Evolutionary conservation across 352 stramenopile genomes (phyloP), one percentile per base, ranked within the genome.

Genomic region (Globisporangium acanthophoron): DNA sequence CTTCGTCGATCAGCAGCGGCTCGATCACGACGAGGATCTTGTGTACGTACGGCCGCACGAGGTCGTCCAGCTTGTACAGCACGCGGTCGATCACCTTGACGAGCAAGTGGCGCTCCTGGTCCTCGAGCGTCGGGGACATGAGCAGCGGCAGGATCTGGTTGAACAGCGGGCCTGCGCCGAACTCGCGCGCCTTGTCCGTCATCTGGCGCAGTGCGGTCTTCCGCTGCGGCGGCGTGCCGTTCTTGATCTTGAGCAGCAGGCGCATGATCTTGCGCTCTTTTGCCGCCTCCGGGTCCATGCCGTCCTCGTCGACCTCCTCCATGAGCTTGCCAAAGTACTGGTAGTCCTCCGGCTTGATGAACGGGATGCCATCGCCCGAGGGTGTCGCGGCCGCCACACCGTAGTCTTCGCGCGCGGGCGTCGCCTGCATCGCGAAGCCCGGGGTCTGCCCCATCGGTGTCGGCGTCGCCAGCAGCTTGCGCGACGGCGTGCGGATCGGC

Each of bases 81-180:
- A 99, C 85, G 43, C 97, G 96, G 70, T 99, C 97, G 64, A 99
- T 99, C 16, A 99, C 97, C 71, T 99, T 99, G 29, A 99, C 97
- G 13, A 99, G 78, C 63, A 99, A 87, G 65, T 99, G 97, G 3
- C 97, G 84, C 66, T 99, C 97, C 69, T 99, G 97, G 74, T 99
- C 97, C 67, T 99, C 97, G 5, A 99, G 78, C 18, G 96, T 98
- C 13, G 96, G 97, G 16, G 93, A 98, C 97, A 99, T 99, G 16
- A 99, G 79, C 58, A 99, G 72, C 5, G 97, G 97, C 54, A 99
- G 76, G 54, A 99, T 99, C 77, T 99, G 97, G 78, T 99, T 98
- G 71, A 99, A 99, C 21, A 99, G 76, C 20, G 96, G 86, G 12
- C 94, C 96, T 11, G 97, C 96, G 50, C 97, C 97, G 71, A 99